These are phyloP conservation scores for Ceratobasidium sp. DNA, from an alignment of 1,284 basidiomycete genomes.

Conservation along the genomic window DNA sequence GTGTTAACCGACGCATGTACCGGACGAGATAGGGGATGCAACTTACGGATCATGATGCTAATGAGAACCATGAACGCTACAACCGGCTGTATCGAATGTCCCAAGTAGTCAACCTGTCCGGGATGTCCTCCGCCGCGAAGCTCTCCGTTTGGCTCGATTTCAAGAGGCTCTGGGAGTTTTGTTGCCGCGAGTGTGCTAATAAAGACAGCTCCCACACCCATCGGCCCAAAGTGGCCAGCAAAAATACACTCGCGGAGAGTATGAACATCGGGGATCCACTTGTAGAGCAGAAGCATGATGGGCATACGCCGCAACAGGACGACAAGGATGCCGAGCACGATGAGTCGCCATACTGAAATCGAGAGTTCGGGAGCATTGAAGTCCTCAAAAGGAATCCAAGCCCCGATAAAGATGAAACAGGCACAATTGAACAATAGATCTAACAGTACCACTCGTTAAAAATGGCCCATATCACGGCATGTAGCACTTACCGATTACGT, in stretches of 20 bases:
- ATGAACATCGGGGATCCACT: slow-evolving; percentile 93
- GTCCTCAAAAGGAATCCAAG: slow-evolving; percentile 89
- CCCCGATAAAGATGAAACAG: slow-evolving; percentile 89
- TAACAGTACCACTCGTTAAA: slow-evolving; percentile 43
- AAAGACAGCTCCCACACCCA: slow-evolving; percentile 75
- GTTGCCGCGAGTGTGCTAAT: slow-evolving; percentile 85
- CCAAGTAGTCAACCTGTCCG: slow-evolving; percentile 68
- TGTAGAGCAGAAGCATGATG: slow-evolving; percentile 80
- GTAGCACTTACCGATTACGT: slow-evolving; percentile 74
- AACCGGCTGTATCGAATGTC: slow-evolving; percentile 83
- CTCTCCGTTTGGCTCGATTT: slow-evolving; percentile 37
- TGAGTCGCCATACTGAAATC: slow-evolving; percentile 80
- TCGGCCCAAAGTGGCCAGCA: slow-evolving; percentile 90
- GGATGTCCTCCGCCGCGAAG: slow-evolving; percentile 3
- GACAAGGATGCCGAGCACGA: slow-evolving; percentile 81
- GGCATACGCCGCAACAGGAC: slow-evolving; percentile 85
- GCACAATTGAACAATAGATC: slow-evolving; percentile 88
- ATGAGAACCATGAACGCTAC: slow-evolving; percentile 90
- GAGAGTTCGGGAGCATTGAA: slow-evolving; percentile 69
- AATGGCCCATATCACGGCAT: background rate
- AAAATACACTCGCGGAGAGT: slow-evolving; percentile 68
- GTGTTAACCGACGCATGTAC: background rate
- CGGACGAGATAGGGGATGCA: background rate
- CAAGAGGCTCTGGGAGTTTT: slow-evolving; percentile 64
- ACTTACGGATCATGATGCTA: slow-evolving; percentile 74